Base-by-base conservation (phyloP, 192 early-diverging fungal genomes). In the Gamsiella multidivaricata region DNA sequence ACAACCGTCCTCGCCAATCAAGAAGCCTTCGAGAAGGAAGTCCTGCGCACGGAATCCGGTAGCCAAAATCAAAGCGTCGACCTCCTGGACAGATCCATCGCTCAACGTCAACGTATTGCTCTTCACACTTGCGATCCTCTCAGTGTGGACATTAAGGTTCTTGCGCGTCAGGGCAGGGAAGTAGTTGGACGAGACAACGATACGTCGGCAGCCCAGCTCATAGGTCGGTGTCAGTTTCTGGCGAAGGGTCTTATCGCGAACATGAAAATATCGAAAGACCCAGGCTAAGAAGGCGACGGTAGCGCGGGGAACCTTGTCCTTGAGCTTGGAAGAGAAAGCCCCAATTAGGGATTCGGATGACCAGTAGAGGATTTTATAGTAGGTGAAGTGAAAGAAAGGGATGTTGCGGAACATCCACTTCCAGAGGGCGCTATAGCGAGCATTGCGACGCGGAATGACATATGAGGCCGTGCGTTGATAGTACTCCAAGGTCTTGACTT, bases 11-110 rank as follows among this genome's bases (percentile, higher is more conserved):
- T 65, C 61, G 37, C 84, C 85, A 46, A 66, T 42, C 20, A 86
- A 34, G 43, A 65, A 67, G 1, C 68, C 54, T n/a, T 50, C 18
- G n/a, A 52, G 46, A 9, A 81, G 52, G 3, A 62, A 8, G 3
- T 66, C 34, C 47, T 73, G 76, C 12, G 67, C 65, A 17, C 80
- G 41, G 65, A 86, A 87, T 7, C 86, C 86, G 17, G 86, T 87
- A 12, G 84, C 86, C 8, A 81, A 42, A 22, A 85, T 71, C 29
- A 88, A 34, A 10, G 76, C 81, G 61, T 86, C 84, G 3, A 62
- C 64, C 43, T 84, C 78, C 23, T 78, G 66, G 3, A 37, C 52
- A 10, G 34, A 70, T 31, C 67, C 79, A 42, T 82, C 79, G 15
- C 43, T 49, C 46, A 64, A 49, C 4, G 49, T 65, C 14, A 84